These are phyloP conservation scores for Linnemannia elongata DNA, from an alignment of 192 early-diverging fungal species.

Conservation along the genomic window DNA sequence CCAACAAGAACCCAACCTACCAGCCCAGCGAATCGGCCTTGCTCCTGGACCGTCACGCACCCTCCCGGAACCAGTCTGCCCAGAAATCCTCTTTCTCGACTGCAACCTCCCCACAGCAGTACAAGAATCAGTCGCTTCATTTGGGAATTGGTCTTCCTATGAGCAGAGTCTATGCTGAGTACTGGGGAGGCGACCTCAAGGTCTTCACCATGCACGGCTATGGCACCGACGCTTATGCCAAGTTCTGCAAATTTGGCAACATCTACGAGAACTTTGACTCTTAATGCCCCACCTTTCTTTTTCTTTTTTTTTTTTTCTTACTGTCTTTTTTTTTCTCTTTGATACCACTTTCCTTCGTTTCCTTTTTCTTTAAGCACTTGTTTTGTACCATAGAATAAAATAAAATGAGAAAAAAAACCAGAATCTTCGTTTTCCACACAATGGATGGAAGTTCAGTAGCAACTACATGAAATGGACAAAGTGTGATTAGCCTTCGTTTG, in stretches of 20 bases:
- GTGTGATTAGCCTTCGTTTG: no score
- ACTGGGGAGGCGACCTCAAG: constrained; percentile 93
- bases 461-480: no score
- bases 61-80: not conserved
- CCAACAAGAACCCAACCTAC: constrained; percentile 10
- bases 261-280: constrained; percentile 67
- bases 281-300: not conserved
- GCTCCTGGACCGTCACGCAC: constrained; percentile 36
- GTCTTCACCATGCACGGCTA: constrained; percentile 88
- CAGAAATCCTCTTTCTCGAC: constrained; percentile 21
- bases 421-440: not conserved
- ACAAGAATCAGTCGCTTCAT: constrained; percentile 54
- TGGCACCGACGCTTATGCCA: constrained; percentile 94
- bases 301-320: not conserved
- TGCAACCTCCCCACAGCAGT: constrained; percentile 7
- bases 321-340: not conserved
- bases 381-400: constrained; percentile 7
- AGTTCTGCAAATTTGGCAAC: constrained; percentile 81
- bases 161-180: constrained; percentile 92
- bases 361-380: not conserved
- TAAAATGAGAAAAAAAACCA: not conserved
- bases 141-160: constrained; percentile 95
- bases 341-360: not conserved
- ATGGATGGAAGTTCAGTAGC: no score
- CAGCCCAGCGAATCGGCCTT: constrained; percentile 15